phyloP scores from a whole-genome alignment of 805 yeast species.

The Naumovozyma baii region DNA sequence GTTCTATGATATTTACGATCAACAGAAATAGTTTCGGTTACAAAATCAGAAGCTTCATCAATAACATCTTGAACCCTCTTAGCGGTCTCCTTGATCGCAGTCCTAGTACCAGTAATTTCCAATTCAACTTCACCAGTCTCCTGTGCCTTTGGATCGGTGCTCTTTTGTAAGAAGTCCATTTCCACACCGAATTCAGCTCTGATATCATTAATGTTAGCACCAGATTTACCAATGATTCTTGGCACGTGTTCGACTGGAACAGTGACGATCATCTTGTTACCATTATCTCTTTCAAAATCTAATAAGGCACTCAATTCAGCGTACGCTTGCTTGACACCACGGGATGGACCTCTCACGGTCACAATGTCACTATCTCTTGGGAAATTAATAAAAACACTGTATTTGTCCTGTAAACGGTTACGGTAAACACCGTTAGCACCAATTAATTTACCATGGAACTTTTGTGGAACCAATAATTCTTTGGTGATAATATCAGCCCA shows the following conservation, averaged over 20 bases:
- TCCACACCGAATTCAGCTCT: conserved; percentile 52
- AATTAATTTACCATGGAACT: conserved; percentile 71
- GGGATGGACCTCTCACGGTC: conserved; percentile 77
- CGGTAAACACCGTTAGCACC: conserved; percentile 79
- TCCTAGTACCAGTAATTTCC: conserved; percentile 67
- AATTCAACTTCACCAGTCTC: conserved; percentile 48
- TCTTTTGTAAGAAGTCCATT: conserved; percentile 34
- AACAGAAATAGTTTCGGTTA: conserved; percentile 50
- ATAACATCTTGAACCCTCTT: conserved; percentile 53
- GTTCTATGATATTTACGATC: conserved; percentile 65
- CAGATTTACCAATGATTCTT: conserved; percentile 80
- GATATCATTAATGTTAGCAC: conserved; percentile 74
- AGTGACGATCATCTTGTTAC: conserved; percentile 49
- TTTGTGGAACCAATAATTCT: conserved; percentile 59
- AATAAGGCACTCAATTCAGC: conserved; percentile 77
- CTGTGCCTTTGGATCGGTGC: conserved; percentile 36
- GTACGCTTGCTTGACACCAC: conserved; percentile 73
- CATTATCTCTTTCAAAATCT: conserved; percentile 81
- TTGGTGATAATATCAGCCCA: conserved; percentile 75
- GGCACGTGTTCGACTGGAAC: conserved; percentile 73
- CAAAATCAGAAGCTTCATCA: conserved; percentile 52
- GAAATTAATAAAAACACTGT: conserved; percentile 71
- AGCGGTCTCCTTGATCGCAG: conserved; percentile 65
- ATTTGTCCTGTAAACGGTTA: conserved; percentile 78
- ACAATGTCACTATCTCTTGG: conserved; percentile 58